Percentiles rank a stretch among this genome's conserved stretches.
These are phyloP conservation scores for Ganoderma leucocontextum DNA, from an alignment of 1,284 basidiomycete species.

Conservation along the genomic window DNA sequence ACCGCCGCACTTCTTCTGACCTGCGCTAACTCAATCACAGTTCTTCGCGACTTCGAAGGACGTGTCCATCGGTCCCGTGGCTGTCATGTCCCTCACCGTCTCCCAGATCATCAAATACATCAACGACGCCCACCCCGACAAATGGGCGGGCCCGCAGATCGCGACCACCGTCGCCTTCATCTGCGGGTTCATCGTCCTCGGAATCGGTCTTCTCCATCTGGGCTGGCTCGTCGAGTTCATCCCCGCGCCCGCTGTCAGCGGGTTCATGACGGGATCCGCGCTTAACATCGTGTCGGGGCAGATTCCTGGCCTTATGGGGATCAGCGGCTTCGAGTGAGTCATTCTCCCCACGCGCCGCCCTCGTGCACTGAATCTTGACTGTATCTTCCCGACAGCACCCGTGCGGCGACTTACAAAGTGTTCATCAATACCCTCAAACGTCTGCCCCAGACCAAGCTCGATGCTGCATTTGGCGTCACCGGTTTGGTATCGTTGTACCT, in stretches of 20 bases:
- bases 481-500: conserved; percentile 79
- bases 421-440: conserved; percentile 92
- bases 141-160: conserved; percentile 76
- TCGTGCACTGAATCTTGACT: conserved; percentile 6
- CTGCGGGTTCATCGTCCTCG: conserved; percentile 92
- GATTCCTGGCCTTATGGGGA: conserved; percentile 85
- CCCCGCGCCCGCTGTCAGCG: conserved; percentile 88
- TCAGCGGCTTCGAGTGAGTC: conserved; percentile 80
- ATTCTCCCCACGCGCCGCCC: background rate
- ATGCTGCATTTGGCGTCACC: conserved; percentile 90
- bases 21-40: conserved; percentile 46
- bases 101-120: conserved; percentile 82
- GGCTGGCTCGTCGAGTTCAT: conserved; percentile 98
- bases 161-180: conserved; percentile 88
- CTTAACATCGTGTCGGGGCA: conserved; percentile 88
- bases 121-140: conserved; percentile 54
- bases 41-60: conserved; percentile 96
- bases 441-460: conserved; percentile 72
- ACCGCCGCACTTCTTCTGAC: conserved; percentile 20
- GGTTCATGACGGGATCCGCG: conserved; percentile 93
- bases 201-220: conserved; percentile 86
- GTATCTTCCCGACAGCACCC: conserved; percentile 60
- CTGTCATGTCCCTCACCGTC: conserved; percentile 94
- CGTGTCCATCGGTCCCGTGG: conserved; percentile 93
- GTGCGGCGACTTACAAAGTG: conserved; percentile 84